These are phyloP conservation scores for Thalassiosira allenii DNA, from an alignment of 352 stramenopile genomes.

Conservation along the genomic window DNA sequence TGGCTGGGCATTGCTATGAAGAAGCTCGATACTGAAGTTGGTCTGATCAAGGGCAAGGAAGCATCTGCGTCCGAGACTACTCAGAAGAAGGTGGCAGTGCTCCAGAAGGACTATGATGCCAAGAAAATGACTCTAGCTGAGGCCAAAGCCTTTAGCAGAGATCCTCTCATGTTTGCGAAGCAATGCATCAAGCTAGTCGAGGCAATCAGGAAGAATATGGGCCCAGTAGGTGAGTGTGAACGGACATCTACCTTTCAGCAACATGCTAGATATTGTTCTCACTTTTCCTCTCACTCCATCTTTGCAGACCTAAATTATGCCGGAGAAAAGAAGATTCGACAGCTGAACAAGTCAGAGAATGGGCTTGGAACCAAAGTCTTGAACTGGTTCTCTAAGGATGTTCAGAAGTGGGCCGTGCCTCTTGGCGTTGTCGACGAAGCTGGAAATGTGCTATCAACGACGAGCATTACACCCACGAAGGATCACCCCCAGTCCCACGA, in stretches of 20 bases:
- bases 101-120: conserved; percentile 54
- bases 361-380: conserved; percentile 77
- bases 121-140: conserved; percentile 56
- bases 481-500: conserved; percentile 64
- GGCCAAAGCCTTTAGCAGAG: conserved; percentile 32
- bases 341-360: conserved; percentile 74
- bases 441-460: conserved; percentile 61
- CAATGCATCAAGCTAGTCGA: conserved; percentile 79
- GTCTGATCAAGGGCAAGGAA: conserved; percentile 9
- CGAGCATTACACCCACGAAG: conserved; percentile 52
- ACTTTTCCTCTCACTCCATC: no score
- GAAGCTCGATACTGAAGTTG: conserved; percentile 48
- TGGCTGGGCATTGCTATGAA: conserved; percentile 53
- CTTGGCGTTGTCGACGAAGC: conserved; percentile 63
- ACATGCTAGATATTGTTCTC: no score
- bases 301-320: no score
- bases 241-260: no score
- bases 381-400: conserved; percentile 75
- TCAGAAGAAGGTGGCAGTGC: conserved; percentile 43
- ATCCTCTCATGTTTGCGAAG: conserved; percentile 65
- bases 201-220: conserved; percentile 72
- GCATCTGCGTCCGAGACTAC: no score
- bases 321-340: conserved; percentile 44
- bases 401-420: conserved; percentile 37
- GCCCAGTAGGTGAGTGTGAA: conserved; percentile 34